Base-by-base conservation (phyloP, 306 rosid genomes). In the Pyrus betulifolia region DNA sequence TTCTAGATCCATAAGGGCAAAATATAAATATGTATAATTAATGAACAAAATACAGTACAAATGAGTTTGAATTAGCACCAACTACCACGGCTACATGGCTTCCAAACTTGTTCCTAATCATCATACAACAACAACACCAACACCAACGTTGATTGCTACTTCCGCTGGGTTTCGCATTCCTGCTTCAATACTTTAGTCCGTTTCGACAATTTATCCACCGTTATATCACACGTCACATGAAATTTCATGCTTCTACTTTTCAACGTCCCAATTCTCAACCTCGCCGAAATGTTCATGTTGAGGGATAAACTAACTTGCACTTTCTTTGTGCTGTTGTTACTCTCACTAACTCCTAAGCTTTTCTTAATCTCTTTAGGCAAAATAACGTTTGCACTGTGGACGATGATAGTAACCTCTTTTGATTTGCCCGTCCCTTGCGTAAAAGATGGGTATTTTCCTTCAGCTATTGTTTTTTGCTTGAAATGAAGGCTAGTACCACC, bases 161-260 rank as follows among this genome's bases (percentile, higher is more conserved):
- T 74, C 21, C 22, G n/a, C 72, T 78, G 55, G 1, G 84, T 83
- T 28, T 67, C 23, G 25, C 96, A 89, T 74, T 85, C 78, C 57
- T 84, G 88, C 17, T 87, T 84, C 74, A 86, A 61, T 49, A 90
- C n/a, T 0, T 71, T 74, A 44, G 84, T 54, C 15, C 18, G 74
- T 67, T 80, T 79, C 4, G 78, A 86, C 84, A 92, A 85, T 3
- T 82, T 38, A 67, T 89, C 87, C 74, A 83, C 74, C 28, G 62
- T 84, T 12, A 87, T 17, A 8, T 72, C 69, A 54, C 96, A 93
- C 2, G 38, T 21, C 42, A 82, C 85, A 0, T 68, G 79, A 49
- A 82, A 82, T 35, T 30, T 68, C 40, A 77, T 55, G 18, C 28
- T 62, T 68, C 86, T 83, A 13, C 79, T 77, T 2, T 22, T 74